Evolutionary conservation across 129 eudicot genomes (phyloP).

Genomic region (Daucus carota): DNA sequence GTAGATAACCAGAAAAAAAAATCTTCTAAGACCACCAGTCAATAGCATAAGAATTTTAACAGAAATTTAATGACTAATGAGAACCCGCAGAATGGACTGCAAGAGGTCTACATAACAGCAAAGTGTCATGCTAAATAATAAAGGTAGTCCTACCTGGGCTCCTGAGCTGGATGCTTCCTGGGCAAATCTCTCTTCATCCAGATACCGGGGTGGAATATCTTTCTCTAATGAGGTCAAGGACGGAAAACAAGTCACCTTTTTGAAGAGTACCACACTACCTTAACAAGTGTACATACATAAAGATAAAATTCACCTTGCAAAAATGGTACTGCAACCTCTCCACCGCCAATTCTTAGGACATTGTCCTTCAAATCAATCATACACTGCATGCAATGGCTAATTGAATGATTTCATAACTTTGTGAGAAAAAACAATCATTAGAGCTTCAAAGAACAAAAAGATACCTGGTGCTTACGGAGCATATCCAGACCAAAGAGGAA

Average conservation of each 20-base stretch:
- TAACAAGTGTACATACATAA: not conserved
- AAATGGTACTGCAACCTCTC: slow-evolving; percentile 95
- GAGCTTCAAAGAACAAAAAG: not conserved
- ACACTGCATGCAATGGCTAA: slow-evolving; percentile 39
- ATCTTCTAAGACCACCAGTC: not conserved
- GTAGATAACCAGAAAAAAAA: not conserved
- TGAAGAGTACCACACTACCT: not conserved
- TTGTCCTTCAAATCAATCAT: slow-evolving; percentile 89
- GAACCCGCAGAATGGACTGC: not conserved
- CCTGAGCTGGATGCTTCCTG: slow-evolving; percentile 94
- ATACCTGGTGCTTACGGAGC: slow-evolving; percentile 93
- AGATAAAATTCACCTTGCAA: slow-evolving; percentile 45
- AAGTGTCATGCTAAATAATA: not conserved
- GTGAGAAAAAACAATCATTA: not conserved
- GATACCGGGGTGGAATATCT: slow-evolving; percentile 69
- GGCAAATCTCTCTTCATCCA: slow-evolving; percentile 66
- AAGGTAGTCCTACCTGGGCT: slow-evolving; percentile 50
- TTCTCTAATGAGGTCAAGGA: slow-evolving; percentile 41
- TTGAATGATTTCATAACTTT: not conserved
- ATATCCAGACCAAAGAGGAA: slow-evolving; percentile 95
- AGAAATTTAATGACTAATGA: not conserved
- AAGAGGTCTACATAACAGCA: not conserved
- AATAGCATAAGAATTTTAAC: not conserved
- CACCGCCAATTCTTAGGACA: slow-evolving; percentile 94
- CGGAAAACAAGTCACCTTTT: not conserved